Base-by-base conservation (phyloP, 805 yeast species). In the Teunomyces pallodes region DNA sequence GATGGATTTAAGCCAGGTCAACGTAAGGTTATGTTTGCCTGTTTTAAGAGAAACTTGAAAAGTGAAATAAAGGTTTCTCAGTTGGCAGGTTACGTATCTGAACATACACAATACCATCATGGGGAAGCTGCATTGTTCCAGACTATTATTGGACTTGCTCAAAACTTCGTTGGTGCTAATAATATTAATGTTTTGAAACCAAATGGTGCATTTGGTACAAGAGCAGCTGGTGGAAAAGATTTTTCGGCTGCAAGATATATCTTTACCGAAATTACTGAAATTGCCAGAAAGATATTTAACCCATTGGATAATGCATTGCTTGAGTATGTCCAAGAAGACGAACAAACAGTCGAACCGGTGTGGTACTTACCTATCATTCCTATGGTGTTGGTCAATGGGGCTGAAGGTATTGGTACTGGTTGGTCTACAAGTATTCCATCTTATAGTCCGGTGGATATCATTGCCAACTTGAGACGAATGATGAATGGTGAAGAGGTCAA, bases 381-480 rank as follows among this genome's bases (percentile, higher is more conserved):
- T 8, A 88, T 90, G 89, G 64, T 94, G n/a, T 75, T 94, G 52
- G 96, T 94, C 4, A 94, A 94, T 62, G 99, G 99, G 49, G 79
- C 92, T 7, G 99, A 94, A 68, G 99, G 99, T 72, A 94, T 94
- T 65, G 99, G 99, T 53, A 91, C 99, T 42, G 99, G 99, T 55
- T 94, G 98, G 97, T 88, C 96, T 54, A 90, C 98, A 1, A 83
- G 81, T 52, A 86, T 94, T 53, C 99, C 99, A 1, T 83, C 88
- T 36, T 92, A 80, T 69, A 90, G 94, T 63, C 99, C 99, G 0
- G 58, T 65, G 10, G 98, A 92, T 61, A 74, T 94, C 51, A 90
- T 90, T 24, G 71, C 67, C 2, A 94, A 94, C 58, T 72, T 94
- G 29, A 81, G 82, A 50, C 80, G 80, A 36, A 62, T 94, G 57